Conservation (phyloP, 768 basidiomycete genomes). For the Tubosaeta sp. region DNA sequence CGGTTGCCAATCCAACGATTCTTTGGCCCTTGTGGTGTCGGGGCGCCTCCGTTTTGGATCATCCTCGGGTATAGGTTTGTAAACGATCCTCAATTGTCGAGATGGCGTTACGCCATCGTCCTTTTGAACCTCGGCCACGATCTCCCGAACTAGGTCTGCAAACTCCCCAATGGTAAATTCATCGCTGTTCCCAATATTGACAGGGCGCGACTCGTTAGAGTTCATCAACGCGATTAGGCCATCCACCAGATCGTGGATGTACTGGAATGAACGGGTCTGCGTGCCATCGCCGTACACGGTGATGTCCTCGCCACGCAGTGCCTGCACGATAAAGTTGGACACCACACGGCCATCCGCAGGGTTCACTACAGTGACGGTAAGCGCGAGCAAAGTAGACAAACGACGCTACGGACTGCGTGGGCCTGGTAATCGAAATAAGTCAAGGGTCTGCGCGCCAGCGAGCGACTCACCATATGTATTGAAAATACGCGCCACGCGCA, state of each 20-base stretch:
- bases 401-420: constrained; percentile 58
- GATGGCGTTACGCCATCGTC: constrained; percentile 61
- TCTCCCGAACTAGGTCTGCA: constrained; percentile 85
- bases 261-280: constrained; percentile 96
- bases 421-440: constrained; percentile 22
- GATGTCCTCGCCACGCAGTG: constrained; percentile 93
- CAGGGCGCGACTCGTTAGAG: constrained; percentile 86
- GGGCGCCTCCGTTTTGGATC: constrained; percentile 94
- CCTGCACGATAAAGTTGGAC: constrained; percentile 98
- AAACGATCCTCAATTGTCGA: constrained; percentile 61
- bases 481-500: constrained; percentile 97
- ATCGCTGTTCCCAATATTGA: constrained; percentile 94
- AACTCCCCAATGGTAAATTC: constrained; percentile 97
- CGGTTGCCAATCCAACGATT: constrained; percentile 84
- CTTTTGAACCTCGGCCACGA: constrained; percentile 89
- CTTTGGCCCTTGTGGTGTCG: constrained; percentile 88
- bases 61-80: constrained; percentile 82
- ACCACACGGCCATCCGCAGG: constrained; percentile 96
- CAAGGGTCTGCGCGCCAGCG: not conserved
- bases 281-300: constrained; percentile 94
- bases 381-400: constrained; percentile 10
- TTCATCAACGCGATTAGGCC: constrained; percentile 95
- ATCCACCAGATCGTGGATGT: constrained; percentile 95
- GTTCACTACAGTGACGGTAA: constrained; percentile 63
- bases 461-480: constrained; percentile 73